A percentile compares a stretch with the other conserved stretches of the same genome.
Conservation (phyloP, 2,329 filamentous ascomycete species). For the Parastagonospora nodorum region DNA sequence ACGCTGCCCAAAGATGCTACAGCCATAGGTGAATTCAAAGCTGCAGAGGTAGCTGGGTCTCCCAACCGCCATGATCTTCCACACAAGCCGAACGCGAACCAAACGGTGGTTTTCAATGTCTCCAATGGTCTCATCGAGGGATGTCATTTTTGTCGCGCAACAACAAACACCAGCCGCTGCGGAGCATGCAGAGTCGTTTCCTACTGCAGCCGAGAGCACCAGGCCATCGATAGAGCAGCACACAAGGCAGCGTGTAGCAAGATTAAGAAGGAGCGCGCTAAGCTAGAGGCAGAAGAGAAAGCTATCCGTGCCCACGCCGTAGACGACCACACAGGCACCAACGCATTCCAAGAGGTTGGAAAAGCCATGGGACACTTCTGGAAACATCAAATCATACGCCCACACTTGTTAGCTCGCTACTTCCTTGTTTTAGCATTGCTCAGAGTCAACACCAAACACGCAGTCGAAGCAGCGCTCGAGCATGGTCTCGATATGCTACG, state of each 20-base stretch:
- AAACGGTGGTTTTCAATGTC: neutral
- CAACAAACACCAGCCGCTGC: conserved; percentile 44
- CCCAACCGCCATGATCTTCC: neutral
- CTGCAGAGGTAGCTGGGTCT: neutral
- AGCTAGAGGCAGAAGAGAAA: conserved; percentile 35
- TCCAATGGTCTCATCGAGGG: conserved; percentile 1
- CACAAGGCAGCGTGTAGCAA: conserved; percentile 51
- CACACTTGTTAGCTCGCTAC: conserved; percentile 3
- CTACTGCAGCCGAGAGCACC: conserved; percentile 56
- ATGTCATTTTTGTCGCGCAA: conserved; percentile 1
- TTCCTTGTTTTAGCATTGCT: neutral
- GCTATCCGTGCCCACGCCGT: conserved; percentile 28
- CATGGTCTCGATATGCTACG: conserved; percentile 51
- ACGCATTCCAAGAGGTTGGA: conserved; percentile 20
- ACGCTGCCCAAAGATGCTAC: neutral
- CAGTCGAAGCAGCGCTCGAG: conserved; percentile 42
- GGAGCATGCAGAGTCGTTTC: conserved; percentile 49
- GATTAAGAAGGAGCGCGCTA: conserved; percentile 39
- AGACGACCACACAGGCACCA: conserved; percentile 36
- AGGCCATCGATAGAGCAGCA: conserved; percentile 22
- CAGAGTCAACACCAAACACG: conserved; percentile 31
- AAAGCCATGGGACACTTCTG: neutral
- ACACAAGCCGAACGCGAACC: neutral
- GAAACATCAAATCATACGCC: neutral
- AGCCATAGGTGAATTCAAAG: neutral